Evolutionary conservation across 2,329 filamentous ascomycete species (phyloP).

Genomic region (Ceratocystiopsis sp.): DNA sequence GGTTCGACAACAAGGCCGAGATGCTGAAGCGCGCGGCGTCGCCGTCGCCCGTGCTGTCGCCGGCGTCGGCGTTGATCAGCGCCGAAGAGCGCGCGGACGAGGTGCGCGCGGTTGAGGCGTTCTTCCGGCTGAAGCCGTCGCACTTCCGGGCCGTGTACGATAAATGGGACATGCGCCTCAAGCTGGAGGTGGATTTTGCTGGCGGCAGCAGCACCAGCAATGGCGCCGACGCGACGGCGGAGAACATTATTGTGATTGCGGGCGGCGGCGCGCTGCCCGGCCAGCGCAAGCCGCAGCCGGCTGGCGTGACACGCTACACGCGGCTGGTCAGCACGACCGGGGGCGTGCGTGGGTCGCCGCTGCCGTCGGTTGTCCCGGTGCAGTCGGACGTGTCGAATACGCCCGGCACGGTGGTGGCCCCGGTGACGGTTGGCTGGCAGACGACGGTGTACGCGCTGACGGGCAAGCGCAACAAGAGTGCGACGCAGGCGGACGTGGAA

Average conservation of each 20-base stretch:
- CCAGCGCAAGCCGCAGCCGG: slow-evolving; percentile 26
- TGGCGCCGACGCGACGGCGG: slow-evolving; percentile 45
- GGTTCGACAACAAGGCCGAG: slow-evolving; percentile 47
- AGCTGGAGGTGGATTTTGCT: slow-evolving; percentile 76
- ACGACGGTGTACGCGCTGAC: too few species aligned
- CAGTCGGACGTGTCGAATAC: too few species aligned
- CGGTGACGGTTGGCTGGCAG: slow-evolving; percentile 47
- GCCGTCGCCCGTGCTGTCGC: slow-evolving; percentile 49
- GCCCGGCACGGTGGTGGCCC: slow-evolving; percentile 10
- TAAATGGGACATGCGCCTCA: slow-evolving; percentile 84
- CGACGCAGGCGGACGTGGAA: slow-evolving; percentile 29
- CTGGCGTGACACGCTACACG: slow-evolving; percentile 26
- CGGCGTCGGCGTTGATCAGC: slow-evolving; percentile 52
- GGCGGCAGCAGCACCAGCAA: slow-evolving; percentile 31
- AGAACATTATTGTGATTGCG: slow-evolving; percentile 57
- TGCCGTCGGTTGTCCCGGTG: too few species aligned
- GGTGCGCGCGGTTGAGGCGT: slow-evolving; percentile 66
- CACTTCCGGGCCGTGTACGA: slow-evolving; percentile 64
- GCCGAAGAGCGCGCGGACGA: slow-evolving; percentile 57
- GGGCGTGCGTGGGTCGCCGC: too few species aligned
- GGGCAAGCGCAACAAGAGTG: too few species aligned
- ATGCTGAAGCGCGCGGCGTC: slow-evolving; percentile 57
- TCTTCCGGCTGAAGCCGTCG: slow-evolving; percentile 52
- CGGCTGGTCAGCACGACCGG: slow-evolving; percentile 1
- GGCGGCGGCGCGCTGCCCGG: slow-evolving; percentile 34